Evolutionary conservation across 2,329 filamentous ascomycete genomes (phyloP), one percentile per base, ranked within the genome.

Genomic region (Hypoxylon rubiginosum): DNA sequence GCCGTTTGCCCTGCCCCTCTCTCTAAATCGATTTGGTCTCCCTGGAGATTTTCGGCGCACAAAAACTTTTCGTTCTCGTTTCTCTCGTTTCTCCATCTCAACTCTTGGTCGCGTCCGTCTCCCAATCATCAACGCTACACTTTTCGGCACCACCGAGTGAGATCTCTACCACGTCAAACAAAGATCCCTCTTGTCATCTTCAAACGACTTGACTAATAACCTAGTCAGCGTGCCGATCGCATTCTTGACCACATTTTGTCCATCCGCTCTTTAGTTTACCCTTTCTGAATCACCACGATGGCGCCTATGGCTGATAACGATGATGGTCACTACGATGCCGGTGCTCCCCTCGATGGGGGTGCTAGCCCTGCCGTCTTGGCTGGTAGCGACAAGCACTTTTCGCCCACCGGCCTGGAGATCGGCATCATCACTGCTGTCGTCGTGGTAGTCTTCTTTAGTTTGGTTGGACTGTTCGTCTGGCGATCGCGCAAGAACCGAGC

Each of bases 401-500:
- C 65, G 6, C 67, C 72, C 2, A 69, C 65, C 5, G 66, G 64
- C 19, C 58, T 75, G 0, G 75, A 76, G 65, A 71, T 76, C 11
- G 74, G 75, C 5, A 59, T 77, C 58, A 76, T 76, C 28, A 68
- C 74, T 3, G 74, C 71, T 7, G 65, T 74, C 17, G 58, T 74
- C 21, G 43, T 53, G 0, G 2, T 76, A 4, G 72, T 75, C 41
- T 17, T 74, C 48, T 6, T 74, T 50, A 69, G 62, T 15, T 61
- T 76, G 2, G 36, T 72, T 9, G 69, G 67, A 36, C 30, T 77
- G 8, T 76, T 77, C 66, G 53, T 72, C 58, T 76, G 74, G 72
- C 71, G 75, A 50, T 61, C 69, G 24, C 75, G 74, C 55, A 69
- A 68, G 64, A 71, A 68, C 32, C 67, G 69, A 15, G 51, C 32